Evolutionary conservation across 352 stramenopile genomes (phyloP), one percentile per base, ranked within the genome.

Genomic region (Globisporangium emineosum): DNA sequence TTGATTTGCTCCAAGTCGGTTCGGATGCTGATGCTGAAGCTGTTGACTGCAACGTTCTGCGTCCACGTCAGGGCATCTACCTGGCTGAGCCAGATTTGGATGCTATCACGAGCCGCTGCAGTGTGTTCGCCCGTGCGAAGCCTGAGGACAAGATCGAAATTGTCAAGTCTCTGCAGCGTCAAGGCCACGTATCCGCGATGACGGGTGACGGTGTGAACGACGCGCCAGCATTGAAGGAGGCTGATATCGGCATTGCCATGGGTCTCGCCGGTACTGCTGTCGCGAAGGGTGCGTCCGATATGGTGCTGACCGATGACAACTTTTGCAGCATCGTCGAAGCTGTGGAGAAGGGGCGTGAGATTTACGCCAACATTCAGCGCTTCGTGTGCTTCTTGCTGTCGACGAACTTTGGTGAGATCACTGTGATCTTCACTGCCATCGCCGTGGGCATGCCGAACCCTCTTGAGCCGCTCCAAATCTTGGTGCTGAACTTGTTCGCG

Each of bases 121-220:
- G 75, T 0, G 91, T 99, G n/a, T 98, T 98, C 70, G 98, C 98
- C 54, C 88, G 96, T 23, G 94, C 96, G n/a, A 95, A 93, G 58
- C 96, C 96, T 0, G 73, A 96, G 60, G 94, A 99, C 70, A 99
- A 99, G 73, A 88, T 98, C 27, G 85, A 91, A 40, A 97, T 99
- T 65, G 96, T 99, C 6, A 88, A 96, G 60, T 96, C 92, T 21
- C 73, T 98, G 2, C 94, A 98, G 73, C 78, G 83, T 33, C 79
- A 89, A 67, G 81, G 79, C 3, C 71, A 86, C 19, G 76, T 90
- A 0, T 90, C 98, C 25, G 96, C 96, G 1, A 98, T 99, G 81
- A 99, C 97, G 8, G 97, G 97, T 40, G 97, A 99, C 70, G 97
- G 97, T 61, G 98, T 98, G 5, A 99, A 99, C 74, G 97, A 99